Conservation (phyloP, 257 asterid genomes). For the Cinchona pubescens region DNA sequence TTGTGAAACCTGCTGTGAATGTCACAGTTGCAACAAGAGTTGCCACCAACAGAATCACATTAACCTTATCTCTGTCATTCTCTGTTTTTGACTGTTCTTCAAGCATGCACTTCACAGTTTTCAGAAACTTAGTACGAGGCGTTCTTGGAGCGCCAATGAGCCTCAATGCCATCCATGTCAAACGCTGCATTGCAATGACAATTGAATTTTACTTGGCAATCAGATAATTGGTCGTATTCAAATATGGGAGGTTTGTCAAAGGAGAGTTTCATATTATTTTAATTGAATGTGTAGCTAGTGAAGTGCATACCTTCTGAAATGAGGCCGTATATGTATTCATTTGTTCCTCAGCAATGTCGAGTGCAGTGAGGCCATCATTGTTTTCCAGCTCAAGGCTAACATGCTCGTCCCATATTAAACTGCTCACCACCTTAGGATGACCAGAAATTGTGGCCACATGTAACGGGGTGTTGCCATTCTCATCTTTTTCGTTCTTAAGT, state of each 20-base stretch:
- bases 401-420: conserved; percentile 32
- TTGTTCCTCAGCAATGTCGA: conserved; percentile 52
- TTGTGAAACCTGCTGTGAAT: conserved; percentile 45
- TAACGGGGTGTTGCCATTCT: conserved; percentile 51
- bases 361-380: conserved; percentile 42
- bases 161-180: conserved; percentile 19
- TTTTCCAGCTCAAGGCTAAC: conserved; percentile 33
- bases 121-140: not conserved
- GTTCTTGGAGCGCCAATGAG: conserved; percentile 5
- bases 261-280: not conserved
- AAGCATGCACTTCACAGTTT: conserved; percentile 14
- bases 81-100: conserved; percentile 35
- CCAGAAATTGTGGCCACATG: conserved; percentile 44
- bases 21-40: conserved; percentile 51
- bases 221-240: not conserved
- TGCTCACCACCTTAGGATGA: conserved; percentile 39
- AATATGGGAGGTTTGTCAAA: not conserved
- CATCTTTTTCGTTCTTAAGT: conserved; percentile 46
- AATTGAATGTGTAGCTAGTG: not conserved
- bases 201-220: not conserved
- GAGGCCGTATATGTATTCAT: conserved; percentile 32
- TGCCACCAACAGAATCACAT: conserved; percentile 46
- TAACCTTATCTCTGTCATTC: conserved; percentile 46
- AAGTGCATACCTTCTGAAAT: conserved; percentile 34
- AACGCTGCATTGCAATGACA: conserved; percentile 8